phyloP scores from a whole-genome alignment of 805 yeast species.

The Yarrowia sp. region DNA sequence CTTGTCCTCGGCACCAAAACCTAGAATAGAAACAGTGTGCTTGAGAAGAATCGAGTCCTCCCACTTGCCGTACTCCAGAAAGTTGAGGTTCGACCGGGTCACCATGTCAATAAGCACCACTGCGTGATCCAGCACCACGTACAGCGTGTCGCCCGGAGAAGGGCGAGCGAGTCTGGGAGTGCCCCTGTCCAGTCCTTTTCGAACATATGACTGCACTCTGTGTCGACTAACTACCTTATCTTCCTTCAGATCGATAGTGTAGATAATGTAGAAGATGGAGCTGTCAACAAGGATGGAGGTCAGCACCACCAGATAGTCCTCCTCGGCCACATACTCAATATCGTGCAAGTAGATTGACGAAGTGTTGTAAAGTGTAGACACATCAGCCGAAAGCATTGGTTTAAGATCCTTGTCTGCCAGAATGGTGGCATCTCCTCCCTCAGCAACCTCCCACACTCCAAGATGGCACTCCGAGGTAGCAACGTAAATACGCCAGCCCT shows the following conservation, averaged over 20 bases:
- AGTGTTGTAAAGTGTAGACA: conserved; percentile 47
- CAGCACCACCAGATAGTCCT: conserved; percentile 48
- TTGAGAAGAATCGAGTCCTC: conserved; percentile 71
- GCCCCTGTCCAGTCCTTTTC: conserved; percentile 29
- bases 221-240: conserved; percentile 58
- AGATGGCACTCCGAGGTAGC: conserved; percentile 47
- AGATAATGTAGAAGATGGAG: conserved; percentile 46
- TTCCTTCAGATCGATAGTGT: conserved; percentile 50
- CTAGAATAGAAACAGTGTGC: conserved; percentile 51
- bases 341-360: conserved; percentile 53
- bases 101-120: conserved; percentile 64
- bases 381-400: conserved; percentile 41
- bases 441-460: conserved; percentile 49
- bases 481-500: conserved; percentile 35
- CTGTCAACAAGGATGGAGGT: conserved; percentile 42
- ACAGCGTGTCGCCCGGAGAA: conserved; percentile 52
- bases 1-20: conserved; percentile 53
- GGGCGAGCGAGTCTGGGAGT: conserved; percentile 57
- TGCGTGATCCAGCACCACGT: conserved; percentile 56
- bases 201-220: conserved; percentile 50
- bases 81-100: conserved; percentile 38
- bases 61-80: conserved; percentile 52
- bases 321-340: conserved; percentile 48
- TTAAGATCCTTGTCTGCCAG: conserved; percentile 40
- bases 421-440: conserved; percentile 44